Base-by-base conservation (phyloP, 1,139 yeast genomes). In the Scheffersomyces insectosa region DNA sequence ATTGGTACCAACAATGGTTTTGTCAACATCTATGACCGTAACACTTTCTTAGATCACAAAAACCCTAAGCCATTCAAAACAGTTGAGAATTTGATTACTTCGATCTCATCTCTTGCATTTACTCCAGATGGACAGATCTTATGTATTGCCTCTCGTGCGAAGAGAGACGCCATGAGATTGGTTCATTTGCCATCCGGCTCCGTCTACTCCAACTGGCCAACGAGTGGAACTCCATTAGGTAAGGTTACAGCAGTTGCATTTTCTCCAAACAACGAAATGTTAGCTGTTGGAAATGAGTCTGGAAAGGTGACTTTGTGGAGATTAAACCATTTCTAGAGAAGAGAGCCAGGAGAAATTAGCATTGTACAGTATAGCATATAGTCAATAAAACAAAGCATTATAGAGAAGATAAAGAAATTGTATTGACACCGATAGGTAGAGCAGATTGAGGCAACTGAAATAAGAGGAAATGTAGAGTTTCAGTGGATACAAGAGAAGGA, bases 201-300 rank as follows among this genome's bases (percentile, higher is more conserved):
- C 10, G 96, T 88, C 3, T 95, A 83, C 65, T 77, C 83, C 43
- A 95, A 95, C 71, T 95, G 99, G 99, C 99, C 99, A 15, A 93
- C 98, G 2, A 83, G 93, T 44, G 93, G 90, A 7, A 91, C 99
- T 0, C 99, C 99, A 3, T 77, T 95, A 52, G 99, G 99, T 23
- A 83, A 85, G 53, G 97, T 95, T 35, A 88, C 97, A 1, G 69
- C 85, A n/a, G 85, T 82, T 3, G 79, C 82, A 9, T 91, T 91
- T 63, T 83, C 95, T 25, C 91, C 96, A 25, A 82, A 82, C 50
- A 82, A 84, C 45, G 93, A 89, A 63, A 82, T 90, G 83, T 65
- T 93, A 47, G 89, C 93, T 13, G 79, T 90, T 1, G 99, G 97
- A 48, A 93, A 91, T 57, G 96, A 89, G 57, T 87, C 82, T 27